Percentiles rank a stretch among this genome's conserved stretches.
phyloP scores from a whole-genome alignment of 1,139 yeast genomes.

The Suhomyces atakaporum region DNA sequence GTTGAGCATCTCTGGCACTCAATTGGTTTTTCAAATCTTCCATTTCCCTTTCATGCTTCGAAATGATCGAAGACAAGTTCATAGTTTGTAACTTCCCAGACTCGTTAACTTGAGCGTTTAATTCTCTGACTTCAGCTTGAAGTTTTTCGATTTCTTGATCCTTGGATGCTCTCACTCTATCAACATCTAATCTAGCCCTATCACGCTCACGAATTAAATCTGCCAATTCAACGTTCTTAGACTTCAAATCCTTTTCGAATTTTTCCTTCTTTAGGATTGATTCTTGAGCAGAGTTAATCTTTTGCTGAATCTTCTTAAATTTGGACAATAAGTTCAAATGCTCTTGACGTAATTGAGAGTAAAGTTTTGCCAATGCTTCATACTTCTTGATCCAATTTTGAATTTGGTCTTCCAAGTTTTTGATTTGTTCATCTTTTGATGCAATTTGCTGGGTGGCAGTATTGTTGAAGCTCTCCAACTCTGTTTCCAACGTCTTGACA shows the following conservation, averaged over 20 bases:
- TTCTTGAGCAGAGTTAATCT: slow-evolving; percentile 91
- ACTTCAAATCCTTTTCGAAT: slow-evolving; percentile 78
- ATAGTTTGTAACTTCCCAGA: slow-evolving; percentile 68
- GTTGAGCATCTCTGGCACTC: slow-evolving; percentile 21
- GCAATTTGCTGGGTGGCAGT: slow-evolving; percentile 75
- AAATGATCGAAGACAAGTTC: slow-evolving; percentile 60
- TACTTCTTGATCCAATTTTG: slow-evolving; percentile 82
- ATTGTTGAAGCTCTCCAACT: slow-evolving; percentile 60
- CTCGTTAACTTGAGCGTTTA: slow-evolving; percentile 61
- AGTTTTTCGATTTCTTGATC: slow-evolving; percentile 68
- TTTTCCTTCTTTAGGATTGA: slow-evolving; percentile 83
- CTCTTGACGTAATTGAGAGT: slow-evolving; percentile 90
- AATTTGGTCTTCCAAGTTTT: slow-evolving; percentile 72
- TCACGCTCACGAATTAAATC: slow-evolving; percentile 90
- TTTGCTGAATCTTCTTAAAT: slow-evolving; percentile 82
- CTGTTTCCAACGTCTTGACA: slow-evolving; percentile 80
- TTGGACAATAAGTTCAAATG: slow-evolving; percentile 79
- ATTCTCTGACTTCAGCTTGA: slow-evolving; percentile 64
- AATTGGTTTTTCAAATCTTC: slow-evolving; percentile 44
- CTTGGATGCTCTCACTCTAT: slow-evolving; percentile 66
- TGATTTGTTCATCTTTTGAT: slow-evolving; percentile 74
- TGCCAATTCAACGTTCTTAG: slow-evolving; percentile 85
- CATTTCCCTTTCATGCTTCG: slow-evolving; percentile 63
- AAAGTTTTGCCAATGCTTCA: slow-evolving; percentile 85
- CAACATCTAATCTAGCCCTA: slow-evolving; percentile 81